Conservation (phyloP, 441 rosid species). For the Adansonia madagascariensis region DNA sequence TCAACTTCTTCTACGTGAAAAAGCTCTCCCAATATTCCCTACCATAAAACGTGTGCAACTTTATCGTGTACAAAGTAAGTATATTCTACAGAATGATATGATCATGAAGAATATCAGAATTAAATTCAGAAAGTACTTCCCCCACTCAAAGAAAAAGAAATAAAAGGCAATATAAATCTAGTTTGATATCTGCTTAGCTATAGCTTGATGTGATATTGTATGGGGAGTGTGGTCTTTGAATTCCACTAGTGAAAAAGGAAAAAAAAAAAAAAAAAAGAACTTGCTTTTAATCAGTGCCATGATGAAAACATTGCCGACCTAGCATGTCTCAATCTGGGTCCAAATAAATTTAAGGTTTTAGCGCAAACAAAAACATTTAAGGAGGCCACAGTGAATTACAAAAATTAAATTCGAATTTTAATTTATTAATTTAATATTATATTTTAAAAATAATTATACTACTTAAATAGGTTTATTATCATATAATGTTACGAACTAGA, state of each 20-base stretch:
- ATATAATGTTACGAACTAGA: too few species aligned
- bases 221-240: conserved; percentile 27
- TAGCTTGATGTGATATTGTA: conserved; percentile 31
- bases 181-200: not conserved
- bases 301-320: conserved; percentile 40
- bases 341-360: conserved; percentile 23
- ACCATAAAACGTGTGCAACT: conserved; percentile 29
- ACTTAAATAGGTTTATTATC: too few species aligned
- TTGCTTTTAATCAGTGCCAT: conserved; percentile 49
- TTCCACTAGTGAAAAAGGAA: conserved; percentile 43
- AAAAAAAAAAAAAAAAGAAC: not conserved
- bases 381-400: too few species aligned
- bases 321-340: conserved; percentile 35
- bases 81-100: conserved; percentile 36
- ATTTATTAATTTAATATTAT: too few species aligned
- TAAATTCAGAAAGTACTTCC: not conserved
- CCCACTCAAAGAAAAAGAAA: not conserved
- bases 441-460: too few species aligned
- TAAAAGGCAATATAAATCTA: not conserved
- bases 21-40: conserved; percentile 21
- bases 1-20: conserved; percentile 46
- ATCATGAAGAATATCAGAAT: conserved; percentile 19
- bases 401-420: too few species aligned
- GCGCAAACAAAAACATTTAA: conserved; percentile 9
- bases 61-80: conserved; percentile 32